Conservation (phyloP, 805 yeast species). For the Wickerhamiella spandovensis region DNA sequence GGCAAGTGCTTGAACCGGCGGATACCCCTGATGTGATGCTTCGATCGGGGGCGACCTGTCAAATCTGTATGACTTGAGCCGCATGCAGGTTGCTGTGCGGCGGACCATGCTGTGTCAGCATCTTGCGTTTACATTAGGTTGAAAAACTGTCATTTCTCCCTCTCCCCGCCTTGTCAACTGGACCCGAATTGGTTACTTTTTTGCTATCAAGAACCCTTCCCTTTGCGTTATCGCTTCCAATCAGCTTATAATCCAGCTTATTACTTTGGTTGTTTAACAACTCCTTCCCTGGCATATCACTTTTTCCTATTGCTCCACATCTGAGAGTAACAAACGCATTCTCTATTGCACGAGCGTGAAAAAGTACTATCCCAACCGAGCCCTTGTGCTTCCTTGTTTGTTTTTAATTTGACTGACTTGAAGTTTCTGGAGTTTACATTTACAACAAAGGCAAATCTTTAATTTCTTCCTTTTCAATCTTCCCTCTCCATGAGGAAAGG, state of each 20-base stretch:
- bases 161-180: background rate
- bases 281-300: too few relatives aligned
- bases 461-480: background rate
- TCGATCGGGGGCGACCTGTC: background rate
- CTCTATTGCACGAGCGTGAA: too few relatives aligned
- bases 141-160: background rate
- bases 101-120: background rate
- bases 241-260: too few relatives aligned
- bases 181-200: too few relatives aligned
- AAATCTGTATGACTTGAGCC: background rate
- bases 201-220: too few relatives aligned
- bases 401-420: background rate
- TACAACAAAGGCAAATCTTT: background rate
- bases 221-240: background rate
- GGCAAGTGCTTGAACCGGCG: too few relatives aligned
- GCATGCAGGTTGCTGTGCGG: background rate
- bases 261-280: too few relatives aligned
- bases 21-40: too few relatives aligned
- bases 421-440: background rate
- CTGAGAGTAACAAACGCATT: too few relatives aligned
- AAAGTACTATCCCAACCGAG: too few relatives aligned
- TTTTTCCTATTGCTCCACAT: background rate
- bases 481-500: background rate
- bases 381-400: background rate
- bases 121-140: background rate